A percentile compares a stretch with the other conserved stretches of the same genome.
phyloP scores from a whole-genome alignment of 2,329 filamentous ascomycete genomes.

The Samsoniella hepiali region DNA sequence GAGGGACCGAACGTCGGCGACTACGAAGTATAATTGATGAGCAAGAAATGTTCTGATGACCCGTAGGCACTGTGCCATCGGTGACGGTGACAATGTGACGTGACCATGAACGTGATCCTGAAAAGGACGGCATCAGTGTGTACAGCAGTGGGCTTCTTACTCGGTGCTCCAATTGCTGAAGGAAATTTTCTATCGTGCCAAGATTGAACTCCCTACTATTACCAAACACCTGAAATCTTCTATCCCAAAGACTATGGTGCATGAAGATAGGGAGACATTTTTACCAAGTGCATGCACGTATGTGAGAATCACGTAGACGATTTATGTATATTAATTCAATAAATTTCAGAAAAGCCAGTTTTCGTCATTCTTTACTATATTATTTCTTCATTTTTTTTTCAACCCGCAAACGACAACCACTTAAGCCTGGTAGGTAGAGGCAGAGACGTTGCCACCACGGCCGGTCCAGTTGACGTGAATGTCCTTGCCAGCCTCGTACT shows the following conservation, averaged over 20 bases:
- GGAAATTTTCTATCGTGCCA: slow-evolving; percentile 53
- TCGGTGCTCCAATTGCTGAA: slow-evolving; percentile 54
- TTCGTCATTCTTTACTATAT: slow-evolving; percentile 15
- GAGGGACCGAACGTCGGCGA: neutral
- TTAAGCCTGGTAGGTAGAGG: slow-evolving; percentile 97
- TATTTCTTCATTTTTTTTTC: neutral
- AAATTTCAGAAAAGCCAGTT: slow-evolving; percentile 10
- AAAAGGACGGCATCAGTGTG: slow-evolving; percentile 51
- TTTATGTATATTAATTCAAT: slow-evolving; percentile 13
- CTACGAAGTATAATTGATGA: neutral
- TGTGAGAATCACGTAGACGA: neutral
- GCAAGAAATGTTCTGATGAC: neutral
- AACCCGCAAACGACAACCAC: neutral
- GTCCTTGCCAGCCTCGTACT: slow-evolving; percentile 81
- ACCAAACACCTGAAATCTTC: slow-evolving; percentile 53
- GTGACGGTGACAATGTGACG: neutral
- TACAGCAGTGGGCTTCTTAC: slow-evolving; percentile 52
- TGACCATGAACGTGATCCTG: neutral
- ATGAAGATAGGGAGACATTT: slow-evolving; percentile 54
- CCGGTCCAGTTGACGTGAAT: slow-evolving; percentile 99
- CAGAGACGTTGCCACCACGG: slow-evolving; percentile 93
- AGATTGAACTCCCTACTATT: slow-evolving; percentile 51
- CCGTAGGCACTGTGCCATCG: neutral
- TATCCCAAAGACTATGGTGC: slow-evolving; percentile 45
- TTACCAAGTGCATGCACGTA: neutral